These are phyloP conservation scores for Fusarium poae DNA, from an alignment of 2,329 filamentous ascomycete species.

Conservation along the genomic window DNA sequence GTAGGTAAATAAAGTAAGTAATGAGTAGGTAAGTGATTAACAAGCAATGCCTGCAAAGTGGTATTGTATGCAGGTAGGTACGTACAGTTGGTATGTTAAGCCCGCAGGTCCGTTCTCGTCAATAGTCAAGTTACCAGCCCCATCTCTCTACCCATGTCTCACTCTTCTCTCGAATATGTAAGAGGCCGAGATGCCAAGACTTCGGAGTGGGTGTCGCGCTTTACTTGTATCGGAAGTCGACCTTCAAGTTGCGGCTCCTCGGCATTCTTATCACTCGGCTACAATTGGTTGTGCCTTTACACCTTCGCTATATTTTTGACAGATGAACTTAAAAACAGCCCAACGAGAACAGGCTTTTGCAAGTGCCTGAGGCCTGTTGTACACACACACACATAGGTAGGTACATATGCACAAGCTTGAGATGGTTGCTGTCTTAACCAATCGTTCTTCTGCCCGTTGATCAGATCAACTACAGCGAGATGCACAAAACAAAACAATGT, in stretches of 20 bases:
- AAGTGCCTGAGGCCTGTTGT: conserved; percentile 33
- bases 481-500: conserved; percentile 24
- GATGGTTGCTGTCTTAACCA: conserved; percentile 9
- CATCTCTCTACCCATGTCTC: conserved; percentile 5
- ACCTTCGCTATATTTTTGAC: conserved; percentile 23
- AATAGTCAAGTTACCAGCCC: neutral
- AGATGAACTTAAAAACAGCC: conserved; percentile 16
- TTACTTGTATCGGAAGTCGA: conserved; percentile 45
- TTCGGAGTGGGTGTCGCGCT: conserved; percentile 28
- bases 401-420: conserved; percentile 4
- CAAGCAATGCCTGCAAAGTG: neutral
- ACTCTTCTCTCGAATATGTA: conserved; percentile 3
- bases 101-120: neutral
- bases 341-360: neutral
- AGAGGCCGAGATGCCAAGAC: conserved; percentile 25
- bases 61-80: neutral
- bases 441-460: conserved; percentile 22
- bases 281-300: conserved; percentile 27
- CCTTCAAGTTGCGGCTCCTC: conserved; percentile 42
- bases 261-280: conserved; percentile 35
- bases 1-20: neutral
- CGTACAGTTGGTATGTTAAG: neutral
- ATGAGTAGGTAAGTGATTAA: neutral
- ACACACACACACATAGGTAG: neutral
- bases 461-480: conserved; percentile 17